Percentiles rank a stretch among this genome's conserved stretches.
Conservation (phyloP, 2,329 filamentous ascomycete genomes). For the Cladosporium cucumerinum region DNA sequence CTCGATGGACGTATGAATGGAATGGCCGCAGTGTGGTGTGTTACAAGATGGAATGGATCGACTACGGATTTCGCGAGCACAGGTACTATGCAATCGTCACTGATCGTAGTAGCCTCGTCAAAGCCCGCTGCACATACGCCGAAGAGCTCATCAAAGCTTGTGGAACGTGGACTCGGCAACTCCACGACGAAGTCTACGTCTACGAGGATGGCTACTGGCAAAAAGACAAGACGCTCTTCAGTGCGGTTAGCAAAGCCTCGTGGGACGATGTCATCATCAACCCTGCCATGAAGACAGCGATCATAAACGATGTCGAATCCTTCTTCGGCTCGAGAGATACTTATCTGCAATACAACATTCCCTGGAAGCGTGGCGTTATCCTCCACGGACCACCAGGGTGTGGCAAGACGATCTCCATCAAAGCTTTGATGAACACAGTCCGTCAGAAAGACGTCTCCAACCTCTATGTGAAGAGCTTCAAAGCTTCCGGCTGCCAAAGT, state of each 20-base stretch:
- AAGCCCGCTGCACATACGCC: not conserved
- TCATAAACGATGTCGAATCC: slow-evolving; percentile 39
- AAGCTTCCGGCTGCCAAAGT: not conserved
- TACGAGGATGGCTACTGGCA: slow-evolving; percentile 42
- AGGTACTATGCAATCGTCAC: not conserved
- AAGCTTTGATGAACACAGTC: slow-evolving; percentile 38
- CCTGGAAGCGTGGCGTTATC: slow-evolving; percentile 48
- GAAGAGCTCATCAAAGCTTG: slow-evolving; percentile 26
- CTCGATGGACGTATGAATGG: slow-evolving; percentile 42
- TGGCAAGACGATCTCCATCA: slow-evolving; percentile 46
- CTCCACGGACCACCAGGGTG: slow-evolving; percentile 40
- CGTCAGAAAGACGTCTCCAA: slow-evolving; percentile 36
- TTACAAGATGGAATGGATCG: slow-evolving; percentile 31
- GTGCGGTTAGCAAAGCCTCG: slow-evolving; percentile 40
- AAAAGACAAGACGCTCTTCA: slow-evolving; percentile 38
- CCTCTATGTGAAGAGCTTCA: slow-evolving; percentile 38
- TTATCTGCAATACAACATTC: slow-evolving; percentile 43
- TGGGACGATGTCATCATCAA: slow-evolving; percentile 50
- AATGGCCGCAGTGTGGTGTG: slow-evolving; percentile 37
- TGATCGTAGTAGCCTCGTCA: not conserved
- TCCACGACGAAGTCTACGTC: slow-evolving; percentile 42
- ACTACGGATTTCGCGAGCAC: not conserved
- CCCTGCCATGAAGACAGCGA: slow-evolving; percentile 41
- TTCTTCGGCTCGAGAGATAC: slow-evolving; percentile 40
- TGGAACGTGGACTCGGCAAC: slow-evolving; percentile 38